Conservation (phyloP, 129 eudicot genomes). For the Saposhnikovia divaricata region DNA sequence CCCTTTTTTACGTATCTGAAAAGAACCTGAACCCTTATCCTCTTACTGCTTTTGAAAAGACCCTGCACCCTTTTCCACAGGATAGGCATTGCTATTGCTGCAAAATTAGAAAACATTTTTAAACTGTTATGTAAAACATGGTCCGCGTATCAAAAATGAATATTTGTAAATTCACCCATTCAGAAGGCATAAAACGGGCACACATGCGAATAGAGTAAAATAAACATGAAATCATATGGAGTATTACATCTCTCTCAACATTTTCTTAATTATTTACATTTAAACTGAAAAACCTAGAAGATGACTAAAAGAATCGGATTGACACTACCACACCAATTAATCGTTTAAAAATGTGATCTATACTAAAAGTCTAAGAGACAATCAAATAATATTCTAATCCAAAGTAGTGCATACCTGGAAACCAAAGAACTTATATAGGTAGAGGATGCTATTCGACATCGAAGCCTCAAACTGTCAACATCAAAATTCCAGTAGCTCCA, state of each 20-base stretch:
- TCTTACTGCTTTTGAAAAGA: too few relatives aligned
- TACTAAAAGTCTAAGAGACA: background rate
- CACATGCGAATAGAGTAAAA: background rate
- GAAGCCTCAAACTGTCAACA: conserved; percentile 56
- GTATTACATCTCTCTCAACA: background rate
- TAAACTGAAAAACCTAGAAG: background rate
- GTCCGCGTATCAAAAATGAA: background rate
- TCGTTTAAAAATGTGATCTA: background rate
- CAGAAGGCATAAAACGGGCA: background rate
- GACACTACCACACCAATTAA: background rate
- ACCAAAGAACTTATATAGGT: conserved; percentile 55
- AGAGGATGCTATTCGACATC: conserved; percentile 68
- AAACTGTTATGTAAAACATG: background rate
- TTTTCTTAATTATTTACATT: background rate
- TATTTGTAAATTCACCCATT: background rate
- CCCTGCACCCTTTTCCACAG: too few relatives aligned
- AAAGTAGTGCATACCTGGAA: conserved; percentile 35
- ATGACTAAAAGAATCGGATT: background rate
- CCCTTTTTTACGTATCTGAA: too few relatives aligned
- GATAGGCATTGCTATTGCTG: conserved; percentile 49
- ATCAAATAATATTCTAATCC: background rate
- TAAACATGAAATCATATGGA: background rate
- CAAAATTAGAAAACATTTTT: conserved; percentile 12
- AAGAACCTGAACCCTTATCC: too few relatives aligned
- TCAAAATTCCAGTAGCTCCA: conserved; percentile 75